Evolutionary conservation across 768 basidiomycete species (phyloP), one percentile per base, ranked within the genome.

Genomic region (Mycena maculata): DNA sequence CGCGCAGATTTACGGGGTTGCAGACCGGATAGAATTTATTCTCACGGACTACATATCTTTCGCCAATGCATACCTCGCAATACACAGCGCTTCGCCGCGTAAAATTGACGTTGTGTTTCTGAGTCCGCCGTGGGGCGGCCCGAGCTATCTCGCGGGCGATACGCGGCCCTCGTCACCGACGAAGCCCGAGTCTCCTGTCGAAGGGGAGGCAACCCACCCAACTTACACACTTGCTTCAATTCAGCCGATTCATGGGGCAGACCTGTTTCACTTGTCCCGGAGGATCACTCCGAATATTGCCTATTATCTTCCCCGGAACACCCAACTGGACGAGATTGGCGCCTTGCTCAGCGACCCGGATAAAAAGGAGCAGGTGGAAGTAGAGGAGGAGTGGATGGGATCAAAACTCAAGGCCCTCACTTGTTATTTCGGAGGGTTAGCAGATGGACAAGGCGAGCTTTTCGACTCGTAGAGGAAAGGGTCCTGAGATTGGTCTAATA

Each of bases 301-400:
- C 1, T 96, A 90, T 77, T 99, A 88, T 75, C 84, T 99, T 22
- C 98, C 98, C 5, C 85, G 93, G 41, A 98, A 98, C 75, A 85
- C 88, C 2, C 82, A 83, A 56, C 73, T 98, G 18, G 80, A 88
- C 9, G 94, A 99, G 75, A 84, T 98, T 42, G 86, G 90, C 0
- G 79, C 72, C 0, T 77, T 93, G 45, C 75, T 87, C 36, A 27
- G 73, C 76, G 60, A 31, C 6, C 16, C 16, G 50, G 64, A 63
- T 16, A 49, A 61, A 22, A 56, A 53, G 41, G 94, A 95, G 77
- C 83, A 78, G 77, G 85, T 97, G 12, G 97, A 98, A 78, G 86
- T 98, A 9, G 96, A 99, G 75, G 97, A 99, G 78, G 94, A 94
- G 76, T 98, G 95, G 96, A 97, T 94, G 91, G 92, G 95, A 3